Evolutionary conservation across 495 filamentous ascomycete species (phyloP), one percentile per base, ranked within the genome.

Genomic region (Oleoguttula mirabilis): DNA sequence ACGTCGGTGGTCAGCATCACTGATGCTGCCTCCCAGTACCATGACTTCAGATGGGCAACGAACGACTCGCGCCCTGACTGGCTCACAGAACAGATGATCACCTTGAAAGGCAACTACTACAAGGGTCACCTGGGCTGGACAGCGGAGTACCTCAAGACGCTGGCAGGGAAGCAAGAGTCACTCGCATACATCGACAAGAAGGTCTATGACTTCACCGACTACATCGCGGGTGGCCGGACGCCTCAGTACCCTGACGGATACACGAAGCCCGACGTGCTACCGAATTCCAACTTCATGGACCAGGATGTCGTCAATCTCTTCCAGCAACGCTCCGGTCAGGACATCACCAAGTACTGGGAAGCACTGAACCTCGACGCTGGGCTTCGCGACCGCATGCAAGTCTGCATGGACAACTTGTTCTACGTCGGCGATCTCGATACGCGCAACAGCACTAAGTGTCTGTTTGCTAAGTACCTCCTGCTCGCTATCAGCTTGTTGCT

Each of bases 391-490:
- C 66, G 74, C 22, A 92, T 93, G 87, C 71, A 82, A 55, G 61
- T 79, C 3, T 99, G 90, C 56, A 70, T 99, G 38, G 79, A 94
- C 62, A 93, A 94, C 44, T 73, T 99, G 21, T 99, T 99, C 70
- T 93, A 90, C 55, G 75, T 94, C 32, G 90, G 88, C 30, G 80
- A 87, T 47, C 69, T 92, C 16, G 90, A 99, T 59, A 96, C 90
- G 15, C 72, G 90, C 63, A 86, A 88, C 57, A 94, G 88, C 3
- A 60, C 76, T 17, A 72, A 75, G 47, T 99, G 90, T 66, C 69
- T 77, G 50, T 95, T 99, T 54, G 77, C 90, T 32, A 79, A 80
- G 34, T 99, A 95, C 57, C 76, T 99, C 44, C 71, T 96, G 32
- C 78, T 99, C 24, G 80, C 82, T n/a, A 79, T 96, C 37, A 87